These are phyloP conservation scores for Ceratocystis variospora DNA, from an alignment of 2,329 filamentous ascomycete species.

Conservation along the genomic window DNA sequence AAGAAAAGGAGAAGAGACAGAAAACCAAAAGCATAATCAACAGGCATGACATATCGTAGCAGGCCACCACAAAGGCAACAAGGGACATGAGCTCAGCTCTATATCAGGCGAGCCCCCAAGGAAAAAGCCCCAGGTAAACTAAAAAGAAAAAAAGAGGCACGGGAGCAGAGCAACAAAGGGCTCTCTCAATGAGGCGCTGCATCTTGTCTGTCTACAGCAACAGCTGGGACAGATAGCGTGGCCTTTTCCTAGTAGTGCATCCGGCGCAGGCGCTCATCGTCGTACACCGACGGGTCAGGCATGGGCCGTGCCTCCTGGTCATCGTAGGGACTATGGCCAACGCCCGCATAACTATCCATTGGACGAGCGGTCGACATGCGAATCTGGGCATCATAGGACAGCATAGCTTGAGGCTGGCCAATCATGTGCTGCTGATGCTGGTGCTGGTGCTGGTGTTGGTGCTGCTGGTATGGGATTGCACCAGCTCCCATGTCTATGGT, in stretches of 20 bases:
- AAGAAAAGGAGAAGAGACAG: constrained; percentile 8
- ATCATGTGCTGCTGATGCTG: not conserved
- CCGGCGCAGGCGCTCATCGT: constrained; percentile 10
- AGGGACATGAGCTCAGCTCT: not conserved
- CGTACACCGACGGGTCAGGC: constrained; percentile 10
- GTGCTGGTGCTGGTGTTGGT: constrained; percentile 1
- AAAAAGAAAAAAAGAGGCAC: too few relatives aligned
- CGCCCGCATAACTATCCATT: not conserved
- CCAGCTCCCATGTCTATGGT: not conserved
- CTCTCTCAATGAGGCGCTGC: not conserved
- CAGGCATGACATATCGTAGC: constrained; percentile 7
- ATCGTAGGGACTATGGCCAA: not conserved
- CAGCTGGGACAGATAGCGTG: not conserved
- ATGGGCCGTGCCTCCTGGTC: constrained; percentile 3
- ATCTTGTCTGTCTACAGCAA: not conserved
- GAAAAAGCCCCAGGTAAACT: not conserved
- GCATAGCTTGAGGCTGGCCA: not conserved
- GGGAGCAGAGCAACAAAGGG: not conserved
- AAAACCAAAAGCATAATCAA: not conserved
- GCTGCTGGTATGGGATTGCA: not conserved
- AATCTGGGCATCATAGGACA: constrained; percentile 10
- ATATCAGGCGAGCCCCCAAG: not conserved
- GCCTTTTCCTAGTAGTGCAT: constrained; percentile 3
- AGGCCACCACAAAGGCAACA: not conserved
- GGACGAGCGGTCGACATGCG: not conserved